phyloP scores from a whole-genome alignment of 345 rosid genomes.

The Eucalyptus sp. region DNA sequence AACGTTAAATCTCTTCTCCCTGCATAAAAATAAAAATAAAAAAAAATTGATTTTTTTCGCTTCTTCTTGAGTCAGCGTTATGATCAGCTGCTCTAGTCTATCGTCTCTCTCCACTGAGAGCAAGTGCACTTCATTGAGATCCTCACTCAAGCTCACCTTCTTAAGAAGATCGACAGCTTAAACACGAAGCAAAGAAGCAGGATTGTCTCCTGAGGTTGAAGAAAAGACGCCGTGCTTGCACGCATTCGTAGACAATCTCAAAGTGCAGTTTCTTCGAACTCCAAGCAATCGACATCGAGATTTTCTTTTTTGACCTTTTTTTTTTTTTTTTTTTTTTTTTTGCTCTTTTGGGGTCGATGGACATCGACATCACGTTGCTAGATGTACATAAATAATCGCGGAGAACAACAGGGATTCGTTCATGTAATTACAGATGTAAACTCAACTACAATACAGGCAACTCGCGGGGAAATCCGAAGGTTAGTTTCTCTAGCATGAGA shows the following conservation, averaged over 20 bases:
- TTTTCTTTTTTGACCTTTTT: neutral
- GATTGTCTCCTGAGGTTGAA: neutral
- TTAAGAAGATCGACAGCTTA: neutral
- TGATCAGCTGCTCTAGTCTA: neutral
- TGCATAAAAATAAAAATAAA: too few relatives aligned
- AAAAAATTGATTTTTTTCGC: neutral
- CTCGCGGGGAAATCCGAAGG: neutral
- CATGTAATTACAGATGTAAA: neutral
- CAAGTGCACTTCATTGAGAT: neutral
- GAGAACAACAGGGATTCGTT: neutral
- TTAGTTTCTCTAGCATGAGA: neutral
- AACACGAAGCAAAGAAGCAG: neutral
- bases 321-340: neutral
- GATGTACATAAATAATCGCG: neutral
- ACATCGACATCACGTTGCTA: neutral
- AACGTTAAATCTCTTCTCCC: neutral
- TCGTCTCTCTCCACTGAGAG: neutral
- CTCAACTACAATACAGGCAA: neutral
- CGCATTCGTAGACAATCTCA: neutral
- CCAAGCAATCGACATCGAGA: neutral
- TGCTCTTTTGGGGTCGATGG: neutral
- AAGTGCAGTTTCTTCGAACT: neutral
- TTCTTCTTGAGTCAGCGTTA: neutral
- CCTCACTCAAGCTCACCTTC: neutral
- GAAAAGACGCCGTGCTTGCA: neutral